phyloP scores from a whole-genome alignment of 805 yeast genomes.

The Kuraishia ogatae region DNA sequence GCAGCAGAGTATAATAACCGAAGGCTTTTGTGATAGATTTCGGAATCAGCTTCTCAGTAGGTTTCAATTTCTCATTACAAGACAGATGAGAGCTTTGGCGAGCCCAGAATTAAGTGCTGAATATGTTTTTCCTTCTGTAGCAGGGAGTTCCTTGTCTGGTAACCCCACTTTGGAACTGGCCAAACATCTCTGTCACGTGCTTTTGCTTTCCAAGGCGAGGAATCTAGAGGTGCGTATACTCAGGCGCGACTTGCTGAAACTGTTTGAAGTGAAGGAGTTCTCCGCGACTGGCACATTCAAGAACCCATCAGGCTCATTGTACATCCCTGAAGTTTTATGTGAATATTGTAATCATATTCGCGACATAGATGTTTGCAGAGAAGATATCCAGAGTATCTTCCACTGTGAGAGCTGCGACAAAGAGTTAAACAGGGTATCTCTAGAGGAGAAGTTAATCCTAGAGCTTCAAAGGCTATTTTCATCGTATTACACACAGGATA shows the following conservation, averaged over 20 bases:
- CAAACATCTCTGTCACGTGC: slow-evolving; percentile 65
- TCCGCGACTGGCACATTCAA: slow-evolving; percentile 62
- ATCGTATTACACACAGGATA: slow-evolving; percentile 70
- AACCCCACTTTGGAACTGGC: slow-evolving; percentile 79
- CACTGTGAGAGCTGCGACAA: slow-evolving; percentile 59
- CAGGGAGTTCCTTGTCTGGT: slow-evolving; percentile 58
- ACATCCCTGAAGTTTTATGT: slow-evolving; percentile 65
- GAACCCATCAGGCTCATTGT: slow-evolving; percentile 67
- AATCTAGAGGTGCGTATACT: slow-evolving; percentile 66
- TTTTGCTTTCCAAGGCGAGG: slow-evolving; percentile 55
- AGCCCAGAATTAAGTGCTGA: slow-evolving; percentile 55
- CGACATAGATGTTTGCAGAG: slow-evolving; percentile 79
- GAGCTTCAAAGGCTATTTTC: slow-evolving; percentile 48
- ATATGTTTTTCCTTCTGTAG: slow-evolving; percentile 64
- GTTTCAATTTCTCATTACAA: slow-evolving; percentile 51
- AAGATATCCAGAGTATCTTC: slow-evolving; percentile 44
- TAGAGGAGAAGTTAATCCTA: slow-evolving; percentile 75
- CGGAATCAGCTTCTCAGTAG: slow-evolving; percentile 60
- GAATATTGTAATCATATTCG: slow-evolving; percentile 65
- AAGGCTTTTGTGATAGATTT: slow-evolving; percentile 47
- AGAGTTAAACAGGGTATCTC: slow-evolving; percentile 51
- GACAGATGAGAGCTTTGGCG: slow-evolving; percentile 66
- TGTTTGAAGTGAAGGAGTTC: slow-evolving; percentile 81
- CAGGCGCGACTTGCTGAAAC: slow-evolving; percentile 61
- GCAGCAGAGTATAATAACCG: slow-evolving; percentile 12